Evolutionary conservation across 2,329 filamentous ascomycete genomes (phyloP), one percentile per base, ranked within the genome.

Genomic region (Trichoderma pleuroti): DNA sequence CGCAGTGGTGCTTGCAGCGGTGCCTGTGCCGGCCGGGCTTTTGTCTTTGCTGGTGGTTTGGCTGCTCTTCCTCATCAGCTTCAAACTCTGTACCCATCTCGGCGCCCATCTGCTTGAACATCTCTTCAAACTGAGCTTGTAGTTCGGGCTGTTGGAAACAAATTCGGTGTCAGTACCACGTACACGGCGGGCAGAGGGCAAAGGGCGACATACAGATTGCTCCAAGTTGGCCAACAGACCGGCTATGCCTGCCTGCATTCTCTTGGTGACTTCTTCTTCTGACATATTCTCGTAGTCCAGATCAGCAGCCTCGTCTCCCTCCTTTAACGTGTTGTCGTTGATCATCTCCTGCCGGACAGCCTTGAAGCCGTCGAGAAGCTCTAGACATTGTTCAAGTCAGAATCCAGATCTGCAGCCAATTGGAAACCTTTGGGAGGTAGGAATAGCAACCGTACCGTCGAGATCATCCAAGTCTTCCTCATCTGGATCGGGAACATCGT

Each of bases 381-480:
- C 95, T 95, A 56, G 18, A 1, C 16, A 28, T 28, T 28, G 26
- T 11, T 52, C 14, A 7, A 26, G 39, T 68, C 5, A 68, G 54
- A 9, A 28, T n/a, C 59, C 8, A 32, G 11, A 3, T 26, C 9
- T 14, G 7, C 7, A n/a, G 2, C 54, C 28, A 59, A 60, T 59
- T 52, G 18, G 30, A 9, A 24, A 39, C 14, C 5, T 26, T n/a
- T 39, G 30, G 30, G 6, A 14, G 8, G 57, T 75, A 77, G 73
- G 14, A 36, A 21, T 16, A 12, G 11, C 28, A 16, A 52, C 11
- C 83, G 75, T 81, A 93, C 93, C 93, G 81, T 99, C 96, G 57
- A 99, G 84, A 77, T 98, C 96, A 77, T 98, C 93, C 24, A 96
- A 84, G 75, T 96, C 93, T 80, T 96, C 96, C 81, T 97, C 94